These are phyloP conservation scores for Magnusiomyces clavatus DNA, from an alignment of 1,139 yeast genomes.

Conservation along the genomic window DNA sequence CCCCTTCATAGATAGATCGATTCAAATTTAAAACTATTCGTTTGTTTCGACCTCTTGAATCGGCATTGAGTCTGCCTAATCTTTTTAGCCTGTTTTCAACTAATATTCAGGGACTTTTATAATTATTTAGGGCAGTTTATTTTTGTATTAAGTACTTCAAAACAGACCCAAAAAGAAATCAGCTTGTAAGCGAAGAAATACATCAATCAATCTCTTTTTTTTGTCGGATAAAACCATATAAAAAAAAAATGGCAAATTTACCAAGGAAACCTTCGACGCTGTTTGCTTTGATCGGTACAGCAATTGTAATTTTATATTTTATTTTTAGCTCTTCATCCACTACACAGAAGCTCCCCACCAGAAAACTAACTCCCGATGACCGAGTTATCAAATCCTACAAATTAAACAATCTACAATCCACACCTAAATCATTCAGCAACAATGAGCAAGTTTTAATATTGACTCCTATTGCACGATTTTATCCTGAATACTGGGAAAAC, in stretches of 20 bases:
- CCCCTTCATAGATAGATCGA: neutral
- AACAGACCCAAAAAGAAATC: no score
- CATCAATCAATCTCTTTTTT: neutral
- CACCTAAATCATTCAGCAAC: constrained; percentile 61
- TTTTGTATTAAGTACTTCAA: no score
- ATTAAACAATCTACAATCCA: constrained; percentile 64
- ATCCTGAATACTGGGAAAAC: constrained; percentile 82
- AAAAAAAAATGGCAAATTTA: neutral
- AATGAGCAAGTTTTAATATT: constrained; percentile 75
- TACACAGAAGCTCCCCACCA: neutral
- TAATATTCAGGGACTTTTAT: no score
- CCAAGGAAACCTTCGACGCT: constrained; percentile 5
- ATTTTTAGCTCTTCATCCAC: neutral
- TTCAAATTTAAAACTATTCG: neutral
- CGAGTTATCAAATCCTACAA: constrained; percentile 62
- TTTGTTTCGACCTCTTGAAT: neutral
- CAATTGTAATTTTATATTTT: constrained; percentile 45
- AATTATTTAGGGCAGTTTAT: no score
- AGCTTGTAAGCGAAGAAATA: no score
- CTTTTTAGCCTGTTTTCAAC: no score
- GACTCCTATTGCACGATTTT: constrained; percentile 84
- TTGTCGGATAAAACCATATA: neutral
- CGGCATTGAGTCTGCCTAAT: no score
- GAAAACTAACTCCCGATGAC: neutral
- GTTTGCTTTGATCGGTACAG: constrained; percentile 41